phyloP scores from a whole-genome alignment of 2,329 filamentous ascomycete species.

The Phoma sp. region DNA sequence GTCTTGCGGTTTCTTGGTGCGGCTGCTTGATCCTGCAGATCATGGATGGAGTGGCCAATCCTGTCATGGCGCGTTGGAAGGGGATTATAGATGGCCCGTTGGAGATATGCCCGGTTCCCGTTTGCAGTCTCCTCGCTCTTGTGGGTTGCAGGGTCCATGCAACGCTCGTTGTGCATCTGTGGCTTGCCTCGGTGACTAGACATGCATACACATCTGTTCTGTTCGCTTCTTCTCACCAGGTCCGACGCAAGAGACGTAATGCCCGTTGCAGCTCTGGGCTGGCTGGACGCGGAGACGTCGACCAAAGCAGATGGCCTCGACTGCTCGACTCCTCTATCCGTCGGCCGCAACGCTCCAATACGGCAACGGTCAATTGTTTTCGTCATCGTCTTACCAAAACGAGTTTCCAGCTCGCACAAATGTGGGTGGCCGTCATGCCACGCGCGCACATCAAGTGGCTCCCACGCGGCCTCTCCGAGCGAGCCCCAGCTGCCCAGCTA shows the following conservation, averaged over 20 bases:
- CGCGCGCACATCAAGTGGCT: conserved; percentile 3
- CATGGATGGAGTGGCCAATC: not conserved
- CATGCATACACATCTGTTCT: not conserved
- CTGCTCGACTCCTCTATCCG: not conserved
- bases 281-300: not conserved
- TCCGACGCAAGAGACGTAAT: not conserved
- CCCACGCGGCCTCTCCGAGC: conserved; percentile 7
- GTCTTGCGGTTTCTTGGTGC: not conserved
- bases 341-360: not conserved
- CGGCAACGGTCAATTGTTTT: not conserved
- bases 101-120: too few species aligned
- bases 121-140: too few species aligned
- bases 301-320: not conserved
- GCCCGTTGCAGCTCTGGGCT: not conserved
- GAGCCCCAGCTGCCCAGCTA: conserved; percentile 13
- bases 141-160: too few species aligned
- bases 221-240: not conserved
- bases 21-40: conserved; percentile 1
- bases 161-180: too few species aligned
- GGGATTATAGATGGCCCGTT: too few species aligned
- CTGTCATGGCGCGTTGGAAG: too few species aligned
- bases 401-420: conserved; percentile 2
- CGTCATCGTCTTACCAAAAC: conserved; percentile 4
- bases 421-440: conserved; percentile 3
- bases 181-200: too few species aligned